Conservation (phyloP, 1,284 basidiomycete genomes). For the Boletus austroedulis region DNA sequence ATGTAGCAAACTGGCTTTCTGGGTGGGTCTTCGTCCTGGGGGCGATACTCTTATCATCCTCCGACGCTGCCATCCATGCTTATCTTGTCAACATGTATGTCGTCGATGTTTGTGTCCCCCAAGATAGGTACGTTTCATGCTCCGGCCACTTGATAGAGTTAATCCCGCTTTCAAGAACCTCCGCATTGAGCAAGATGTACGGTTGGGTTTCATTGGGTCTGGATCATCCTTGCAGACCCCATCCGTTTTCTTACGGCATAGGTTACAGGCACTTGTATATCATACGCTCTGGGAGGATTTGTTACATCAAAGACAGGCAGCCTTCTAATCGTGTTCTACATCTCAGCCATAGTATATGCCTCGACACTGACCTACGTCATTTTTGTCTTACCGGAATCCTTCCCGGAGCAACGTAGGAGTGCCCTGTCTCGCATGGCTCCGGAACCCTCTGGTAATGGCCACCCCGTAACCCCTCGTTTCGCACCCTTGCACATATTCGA, state of each 20-base stretch:
- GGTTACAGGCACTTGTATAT: constrained; percentile 25
- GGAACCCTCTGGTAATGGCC: neutral
- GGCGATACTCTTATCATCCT: constrained; percentile 16
- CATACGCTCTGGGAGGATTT: constrained; percentile 29
- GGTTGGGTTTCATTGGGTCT: constrained; percentile 32
- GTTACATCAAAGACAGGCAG: constrained; percentile 28
- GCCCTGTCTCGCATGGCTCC: constrained; percentile 11
- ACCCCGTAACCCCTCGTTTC: neutral
- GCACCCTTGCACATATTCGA: constrained; percentile 13
- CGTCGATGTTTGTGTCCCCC: constrained; percentile 27
- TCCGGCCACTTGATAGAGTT: neutral
- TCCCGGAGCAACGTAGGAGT: constrained; percentile 26
- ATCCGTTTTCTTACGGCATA: neutral
- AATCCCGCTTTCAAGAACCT: constrained; percentile 23
- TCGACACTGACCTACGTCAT: constrained; percentile 20
- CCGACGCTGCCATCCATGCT: constrained; percentile 5
- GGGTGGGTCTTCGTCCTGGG: constrained; percentile 16
- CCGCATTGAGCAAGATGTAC: constrained; percentile 27
- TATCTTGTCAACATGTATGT: constrained; percentile 29
- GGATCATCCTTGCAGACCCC: neutral
- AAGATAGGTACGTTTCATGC: constrained; percentile 23
- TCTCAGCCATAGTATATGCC: constrained; percentile 16
- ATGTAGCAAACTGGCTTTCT: constrained; percentile 6
- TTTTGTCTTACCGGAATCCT: constrained; percentile 35
- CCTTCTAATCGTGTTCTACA: constrained; percentile 28